These are phyloP conservation scores for Dothidotthia symphoricarpi DNA, from an alignment of 2,329 filamentous ascomycete species.

Conservation along the genomic window DNA sequence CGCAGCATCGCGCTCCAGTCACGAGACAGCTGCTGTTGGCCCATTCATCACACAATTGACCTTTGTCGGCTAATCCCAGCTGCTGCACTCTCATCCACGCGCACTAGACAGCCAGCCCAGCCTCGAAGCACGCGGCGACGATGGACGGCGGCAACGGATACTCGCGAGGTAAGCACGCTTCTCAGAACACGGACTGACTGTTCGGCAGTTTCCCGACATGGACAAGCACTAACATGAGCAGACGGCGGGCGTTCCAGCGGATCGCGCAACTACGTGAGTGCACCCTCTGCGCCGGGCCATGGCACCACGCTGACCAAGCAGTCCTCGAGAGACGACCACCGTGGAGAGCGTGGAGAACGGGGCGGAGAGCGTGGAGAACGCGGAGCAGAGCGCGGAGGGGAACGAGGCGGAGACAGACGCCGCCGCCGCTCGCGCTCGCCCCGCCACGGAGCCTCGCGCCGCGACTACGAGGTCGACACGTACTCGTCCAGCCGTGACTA, in stretches of 20 bases:
- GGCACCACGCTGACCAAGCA: constrained; percentile 26
- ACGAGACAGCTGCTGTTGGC: constrained; percentile 3
- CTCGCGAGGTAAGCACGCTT: constrained; percentile 63
- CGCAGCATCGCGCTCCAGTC: constrained; percentile 5
- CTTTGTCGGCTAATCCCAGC: constrained; percentile 14
- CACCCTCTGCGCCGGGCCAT: constrained; percentile 9
- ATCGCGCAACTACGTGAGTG: constrained; percentile 43
- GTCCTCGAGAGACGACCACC: constrained; percentile 35
- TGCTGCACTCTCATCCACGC: background rate
- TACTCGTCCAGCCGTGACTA: constrained; percentile 94
- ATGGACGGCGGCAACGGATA: constrained; percentile 90
- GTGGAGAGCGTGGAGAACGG: constrained; percentile 5
- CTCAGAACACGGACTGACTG: constrained; percentile 40
- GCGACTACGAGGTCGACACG: constrained; percentile 74
- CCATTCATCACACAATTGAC: constrained; percentile 14
- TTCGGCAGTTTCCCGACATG: constrained; percentile 28
- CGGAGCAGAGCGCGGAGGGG: constrained; percentile 25
- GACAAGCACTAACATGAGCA: constrained; percentile 33
- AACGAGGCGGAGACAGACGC: constrained; percentile 40
- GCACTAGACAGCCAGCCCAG: constrained; percentile 10
- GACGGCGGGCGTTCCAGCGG: constrained; percentile 40
- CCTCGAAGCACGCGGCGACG: constrained; percentile 30
- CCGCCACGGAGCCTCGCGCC: constrained; percentile 62
- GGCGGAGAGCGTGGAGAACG: constrained; percentile 4
- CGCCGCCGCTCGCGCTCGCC: constrained; percentile 84